Conservation (phyloP, 768 basidiomycete genomes). For the Mycena filopes region DNA sequence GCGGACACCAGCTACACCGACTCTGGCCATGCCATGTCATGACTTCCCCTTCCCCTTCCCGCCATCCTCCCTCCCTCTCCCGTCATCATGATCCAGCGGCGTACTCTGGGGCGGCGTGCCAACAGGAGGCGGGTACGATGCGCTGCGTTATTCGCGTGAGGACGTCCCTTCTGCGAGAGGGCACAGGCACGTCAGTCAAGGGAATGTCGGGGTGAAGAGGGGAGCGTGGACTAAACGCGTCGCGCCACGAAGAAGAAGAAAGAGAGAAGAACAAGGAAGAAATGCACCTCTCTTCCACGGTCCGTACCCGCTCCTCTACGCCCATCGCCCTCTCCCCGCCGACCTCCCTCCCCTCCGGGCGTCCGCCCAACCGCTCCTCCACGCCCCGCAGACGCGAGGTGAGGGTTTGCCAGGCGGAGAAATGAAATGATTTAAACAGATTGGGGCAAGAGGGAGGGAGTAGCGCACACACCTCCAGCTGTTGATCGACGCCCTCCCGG, state of each 20-base stretch:
- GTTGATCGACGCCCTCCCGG: slow-evolving; percentile 78
- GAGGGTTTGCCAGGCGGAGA: slow-evolving; percentile 42
- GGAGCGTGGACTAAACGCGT: too few relatives aligned
- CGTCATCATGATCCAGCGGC: too few relatives aligned
- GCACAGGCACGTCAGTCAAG: too few relatives aligned
- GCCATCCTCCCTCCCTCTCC: too few relatives aligned
- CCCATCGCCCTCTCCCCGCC: neutral
- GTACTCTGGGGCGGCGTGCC: slow-evolving; percentile 67
- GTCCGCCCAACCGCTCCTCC: slow-evolving; percentile 50
- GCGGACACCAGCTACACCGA: too few relatives aligned
- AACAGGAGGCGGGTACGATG: slow-evolving; percentile 75
- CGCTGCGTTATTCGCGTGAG: slow-evolving; percentile 72
- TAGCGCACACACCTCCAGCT: slow-evolving; percentile 56
- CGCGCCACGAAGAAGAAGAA: neutral
- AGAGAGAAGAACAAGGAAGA: slow-evolving; percentile 12
- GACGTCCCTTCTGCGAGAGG: slow-evolving; percentile 65
- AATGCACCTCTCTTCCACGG: slow-evolving; percentile 58
- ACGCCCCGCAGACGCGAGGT: slow-evolving; percentile 58
- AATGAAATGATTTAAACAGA: too few relatives aligned
- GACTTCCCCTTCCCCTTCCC: too few relatives aligned
- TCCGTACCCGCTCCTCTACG: slow-evolving; percentile 57
- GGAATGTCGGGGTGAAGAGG: too few relatives aligned
- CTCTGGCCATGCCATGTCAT: too few relatives aligned
- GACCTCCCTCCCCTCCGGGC: slow-evolving; percentile 54
- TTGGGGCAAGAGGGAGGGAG: too few relatives aligned